phyloP scores from a whole-genome alignment of 1,284 basidiomycete species.

The Pseudozyma sp. region DNA sequence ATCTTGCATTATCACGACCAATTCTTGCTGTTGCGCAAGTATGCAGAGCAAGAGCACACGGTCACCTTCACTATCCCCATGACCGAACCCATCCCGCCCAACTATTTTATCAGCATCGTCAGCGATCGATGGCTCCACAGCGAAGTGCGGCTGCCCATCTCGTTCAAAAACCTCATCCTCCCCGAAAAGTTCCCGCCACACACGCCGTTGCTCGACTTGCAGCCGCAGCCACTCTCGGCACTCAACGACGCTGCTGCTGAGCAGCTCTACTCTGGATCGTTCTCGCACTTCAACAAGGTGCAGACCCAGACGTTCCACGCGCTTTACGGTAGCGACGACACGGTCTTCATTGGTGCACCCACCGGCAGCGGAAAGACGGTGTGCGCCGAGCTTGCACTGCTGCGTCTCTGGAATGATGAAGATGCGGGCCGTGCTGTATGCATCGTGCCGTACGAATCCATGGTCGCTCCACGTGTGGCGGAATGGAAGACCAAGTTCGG shows the following conservation, averaged over 20 bases:
- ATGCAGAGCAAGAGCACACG: constrained; percentile 87
- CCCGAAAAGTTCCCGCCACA: constrained; percentile 96
- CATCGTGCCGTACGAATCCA: constrained; percentile 95
- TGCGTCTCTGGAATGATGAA: constrained; percentile 88
- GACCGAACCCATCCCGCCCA: constrained; percentile 95
- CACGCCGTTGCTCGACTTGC: constrained; percentile 91
- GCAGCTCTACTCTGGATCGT: constrained; percentile 77
- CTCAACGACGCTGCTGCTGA: constrained; percentile 93
- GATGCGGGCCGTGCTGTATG: constrained; percentile 86
- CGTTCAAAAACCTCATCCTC: constrained; percentile 96
- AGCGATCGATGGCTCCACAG: constrained; percentile 96
- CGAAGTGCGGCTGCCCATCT: constrained; percentile 92
- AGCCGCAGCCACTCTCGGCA: constrained; percentile 87
- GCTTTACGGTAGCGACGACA: constrained; percentile 93
- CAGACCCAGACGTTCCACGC: constrained; percentile 99
- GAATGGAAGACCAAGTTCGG: constrained; percentile 92
- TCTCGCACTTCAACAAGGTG: constrained; percentile 94
- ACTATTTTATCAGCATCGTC: constrained; percentile 94
- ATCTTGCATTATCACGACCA: constrained; percentile 92
- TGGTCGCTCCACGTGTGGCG: constrained; percentile 88
- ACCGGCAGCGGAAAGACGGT: constrained; percentile 97
- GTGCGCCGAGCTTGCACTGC: constrained; percentile 93
- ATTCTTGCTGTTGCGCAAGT: constrained; percentile 89
- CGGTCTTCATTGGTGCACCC: constrained; percentile 93
- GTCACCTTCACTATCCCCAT: constrained; percentile 94